Conservation (phyloP, 2,329 filamentous ascomycete genomes). For the Pseudogymnoascus sp. region DNA sequence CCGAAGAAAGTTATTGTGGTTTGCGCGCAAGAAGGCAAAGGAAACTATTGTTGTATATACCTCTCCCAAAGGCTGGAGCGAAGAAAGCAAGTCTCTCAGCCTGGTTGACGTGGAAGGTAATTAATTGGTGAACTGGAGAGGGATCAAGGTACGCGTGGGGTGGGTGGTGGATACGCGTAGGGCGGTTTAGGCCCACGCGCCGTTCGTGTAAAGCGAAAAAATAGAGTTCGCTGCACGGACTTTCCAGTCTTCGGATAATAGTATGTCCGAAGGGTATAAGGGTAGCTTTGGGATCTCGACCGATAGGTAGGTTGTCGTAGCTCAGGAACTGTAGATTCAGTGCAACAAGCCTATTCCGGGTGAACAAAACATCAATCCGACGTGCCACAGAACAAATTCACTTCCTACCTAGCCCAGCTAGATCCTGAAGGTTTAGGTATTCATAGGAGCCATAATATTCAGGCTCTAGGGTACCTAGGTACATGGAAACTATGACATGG, state of each 20-base stretch:
- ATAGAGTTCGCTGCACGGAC: neutral
- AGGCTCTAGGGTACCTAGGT: neutral
- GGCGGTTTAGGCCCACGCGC: neutral
- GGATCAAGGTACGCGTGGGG: neutral
- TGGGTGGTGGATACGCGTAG: constrained; percentile 2
- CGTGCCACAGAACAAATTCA: neutral
- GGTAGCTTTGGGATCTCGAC: neutral
- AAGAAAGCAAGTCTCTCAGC: constrained; percentile 5
- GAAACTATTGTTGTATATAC: neutral
- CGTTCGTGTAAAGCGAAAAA: neutral
- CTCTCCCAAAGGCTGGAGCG: neutral
- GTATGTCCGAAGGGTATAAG: neutral
- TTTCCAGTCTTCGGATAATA: neutral
- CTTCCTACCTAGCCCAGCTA: neutral
- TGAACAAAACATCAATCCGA: neutral
- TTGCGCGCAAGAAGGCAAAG: neutral
- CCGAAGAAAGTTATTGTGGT: neutral
- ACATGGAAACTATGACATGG: constrained; percentile 5
- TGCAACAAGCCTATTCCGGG: neutral
- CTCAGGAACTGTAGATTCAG: neutral
- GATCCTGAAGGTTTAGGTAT: neutral
- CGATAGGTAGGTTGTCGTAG: neutral
- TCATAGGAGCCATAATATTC: neutral
- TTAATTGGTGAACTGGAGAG: constrained; percentile 3
- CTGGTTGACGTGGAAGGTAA: neutral